Conservation (phyloP, 805 yeast species). For the Huiozyma naganishii region DNA sequence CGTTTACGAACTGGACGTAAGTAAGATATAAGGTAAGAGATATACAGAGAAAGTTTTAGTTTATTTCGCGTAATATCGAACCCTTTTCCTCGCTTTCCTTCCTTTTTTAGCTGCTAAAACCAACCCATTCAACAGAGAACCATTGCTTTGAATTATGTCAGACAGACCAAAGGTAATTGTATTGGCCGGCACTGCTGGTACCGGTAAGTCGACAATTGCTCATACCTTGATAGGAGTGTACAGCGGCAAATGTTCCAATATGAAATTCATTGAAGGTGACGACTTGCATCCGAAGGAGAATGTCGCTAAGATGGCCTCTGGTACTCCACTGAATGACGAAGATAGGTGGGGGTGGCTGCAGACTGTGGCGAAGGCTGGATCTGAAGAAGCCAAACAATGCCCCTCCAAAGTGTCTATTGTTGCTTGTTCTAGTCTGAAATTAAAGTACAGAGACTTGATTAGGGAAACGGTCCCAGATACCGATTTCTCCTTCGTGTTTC, state of each 20-base stretch:
- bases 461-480: conserved; percentile 28
- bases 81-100: too few species aligned
- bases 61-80: too few species aligned
- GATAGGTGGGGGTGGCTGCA: conserved; percentile 90
- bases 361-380: conserved; percentile 34
- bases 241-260: conserved; percentile 24
- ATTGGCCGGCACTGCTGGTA: conserved; percentile 93
- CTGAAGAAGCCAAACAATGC: conserved; percentile 26
- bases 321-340: conserved; percentile 74
- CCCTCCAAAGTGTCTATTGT: conserved; percentile 36
- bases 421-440: conserved; percentile 80
- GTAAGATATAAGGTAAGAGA: too few species aligned
- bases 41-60: too few species aligned
- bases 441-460: conserved; percentile 56
- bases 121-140: too few species aligned
- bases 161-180: conserved; percentile 35
- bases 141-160: not conserved
- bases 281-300: conserved; percentile 60
- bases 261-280: conserved; percentile 80
- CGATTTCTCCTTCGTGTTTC: conserved; percentile 49
- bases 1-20: too few species aligned
- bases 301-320: conserved; percentile 71
- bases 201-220: conserved; percentile 84
- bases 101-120: too few species aligned
- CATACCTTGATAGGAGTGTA: conserved; percentile 33